Base-by-base conservation (phyloP, 2,329 filamentous ascomycete species). In the Cladosporium cucumerinum region DNA sequence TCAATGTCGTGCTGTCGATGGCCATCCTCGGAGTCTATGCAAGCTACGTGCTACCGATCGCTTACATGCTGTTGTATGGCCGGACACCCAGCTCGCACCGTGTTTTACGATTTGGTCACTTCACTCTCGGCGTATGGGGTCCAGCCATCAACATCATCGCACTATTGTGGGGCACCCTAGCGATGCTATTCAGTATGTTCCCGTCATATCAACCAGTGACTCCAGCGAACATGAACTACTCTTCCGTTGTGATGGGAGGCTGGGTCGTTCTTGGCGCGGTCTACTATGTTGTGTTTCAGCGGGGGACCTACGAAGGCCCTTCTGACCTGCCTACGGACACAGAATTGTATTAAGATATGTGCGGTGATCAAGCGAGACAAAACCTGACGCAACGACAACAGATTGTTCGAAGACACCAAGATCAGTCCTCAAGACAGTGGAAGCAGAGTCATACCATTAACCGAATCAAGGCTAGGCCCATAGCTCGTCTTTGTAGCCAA, bases 1-100 rank as follows among this genome's bases (percentile, higher is more conserved):
- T 84, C 69, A 81, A 78, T 0, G 81, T 81, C 1, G 82, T 84
- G 62, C 78, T 81, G 12, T 83, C 81, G 0, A 84, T 86, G 2
- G 84, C 84, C 3, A 84, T 86, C 18, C 84, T 86, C 58, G 83
- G 80, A 0, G 76, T 87, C 30, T 83, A 85, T 0, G 78, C 84
- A 7, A 82, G 80, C 0, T 87, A 87, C 66, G 82, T 80, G 0
- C 83, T 87, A 23, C 85, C 85, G 0, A 85, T 87, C 46, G 72
- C 75, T 8, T 79, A 85, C 66, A 85, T 80, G 51, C 72, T 86
- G 21, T 72, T 80, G 46, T 76, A 65, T 36, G 67, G 64, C 2
- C 61, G 66, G 16, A 12, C 11, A 3, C 26, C 39, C 6, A 49
- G 55, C 21, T 25, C 49, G 2, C 18, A 25, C 21, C 43, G 28